These are phyloP conservation scores for Epichloe festucae DNA, from an alignment of 2,329 filamentous ascomycete species.

Conservation along the genomic window DNA sequence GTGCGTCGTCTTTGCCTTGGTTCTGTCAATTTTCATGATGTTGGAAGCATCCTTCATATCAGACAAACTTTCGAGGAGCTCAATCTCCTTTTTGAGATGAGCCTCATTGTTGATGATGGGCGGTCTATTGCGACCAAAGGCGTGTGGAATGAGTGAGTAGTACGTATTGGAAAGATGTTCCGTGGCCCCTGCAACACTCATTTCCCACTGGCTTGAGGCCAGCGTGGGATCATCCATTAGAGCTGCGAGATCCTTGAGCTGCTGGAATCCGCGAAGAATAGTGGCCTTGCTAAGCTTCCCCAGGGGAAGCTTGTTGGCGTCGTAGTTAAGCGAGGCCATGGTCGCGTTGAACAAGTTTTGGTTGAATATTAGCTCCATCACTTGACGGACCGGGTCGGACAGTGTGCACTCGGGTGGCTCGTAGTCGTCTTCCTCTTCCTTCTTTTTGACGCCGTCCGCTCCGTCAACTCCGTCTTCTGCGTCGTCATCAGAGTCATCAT, in stretches of 20 bases:
- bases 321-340: constrained; percentile 57
- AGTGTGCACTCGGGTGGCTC: constrained; percentile 42
- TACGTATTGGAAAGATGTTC: constrained; percentile 63
- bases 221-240: constrained; percentile 43
- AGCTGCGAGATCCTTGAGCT: constrained; percentile 61
- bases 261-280: constrained; percentile 60
- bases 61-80: constrained; percentile 65
- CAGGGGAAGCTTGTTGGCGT: constrained; percentile 63
- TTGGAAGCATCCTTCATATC: constrained; percentile 75
- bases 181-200: constrained; percentile 26
- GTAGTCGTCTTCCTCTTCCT: constrained; percentile 22
- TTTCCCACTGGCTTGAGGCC: constrained; percentile 30
- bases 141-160: constrained; percentile 72
- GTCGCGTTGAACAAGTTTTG: constrained; percentile 53
- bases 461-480: constrained; percentile 12
- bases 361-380: constrained; percentile 80
- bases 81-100: constrained; percentile 61
- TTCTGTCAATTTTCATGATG: constrained; percentile 56
- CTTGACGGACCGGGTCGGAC: constrained; percentile 43
- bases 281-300: constrained; percentile 75
- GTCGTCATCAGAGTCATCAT: constrained; percentile 47
- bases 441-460: constrained; percentile 20
- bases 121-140: constrained; percentile 60
- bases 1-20: constrained; percentile 40
- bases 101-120: constrained; percentile 47